Conservation (phyloP, 176 grass and related monocot species). For the Oryza australiensis region DNA sequence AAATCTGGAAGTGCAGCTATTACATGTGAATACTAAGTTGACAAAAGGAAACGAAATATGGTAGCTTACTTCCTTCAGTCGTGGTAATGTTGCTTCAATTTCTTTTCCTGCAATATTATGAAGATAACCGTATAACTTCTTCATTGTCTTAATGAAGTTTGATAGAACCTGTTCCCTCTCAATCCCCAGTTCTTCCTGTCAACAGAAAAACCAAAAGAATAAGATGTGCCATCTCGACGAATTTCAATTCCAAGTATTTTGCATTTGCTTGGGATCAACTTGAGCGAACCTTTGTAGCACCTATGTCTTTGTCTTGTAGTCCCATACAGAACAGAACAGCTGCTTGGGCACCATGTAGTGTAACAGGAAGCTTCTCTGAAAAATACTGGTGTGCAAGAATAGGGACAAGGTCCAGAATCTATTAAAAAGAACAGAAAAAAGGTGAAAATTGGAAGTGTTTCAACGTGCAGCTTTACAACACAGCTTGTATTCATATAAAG, state of each 20-base stretch:
- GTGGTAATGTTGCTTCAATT: conserved; percentile 75
- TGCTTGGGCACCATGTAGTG: conserved; percentile 66
- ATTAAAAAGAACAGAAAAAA: conserved; percentile 16
- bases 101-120: conserved; percentile 65
- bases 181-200: conserved; percentile 84
- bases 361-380: conserved; percentile 82
- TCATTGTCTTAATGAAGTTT: conserved; percentile 90
- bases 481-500: neutral
- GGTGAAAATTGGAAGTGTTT: neutral
- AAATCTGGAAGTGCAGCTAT: neutral
- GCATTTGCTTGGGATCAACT: conserved; percentile 1
- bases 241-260: neutral
- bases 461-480: neutral
- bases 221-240: neutral
- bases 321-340: conserved; percentile 90
- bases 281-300: conserved; percentile 62
- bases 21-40: neutral
- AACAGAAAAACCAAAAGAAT: conserved; percentile 23
- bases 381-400: conserved; percentile 89
- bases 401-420: conserved; percentile 96
- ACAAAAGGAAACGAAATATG: conserved; percentile 5
- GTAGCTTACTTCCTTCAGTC: conserved; percentile 74
- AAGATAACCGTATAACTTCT: conserved; percentile 70
- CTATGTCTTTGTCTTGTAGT: conserved; percentile 83
- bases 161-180: conserved; percentile 92